Percentiles rank a stretch among this genome's conserved stretches.
Conservation (phyloP, 2,329 filamentous ascomycete species). For the Alternaria postmessia region DNA sequence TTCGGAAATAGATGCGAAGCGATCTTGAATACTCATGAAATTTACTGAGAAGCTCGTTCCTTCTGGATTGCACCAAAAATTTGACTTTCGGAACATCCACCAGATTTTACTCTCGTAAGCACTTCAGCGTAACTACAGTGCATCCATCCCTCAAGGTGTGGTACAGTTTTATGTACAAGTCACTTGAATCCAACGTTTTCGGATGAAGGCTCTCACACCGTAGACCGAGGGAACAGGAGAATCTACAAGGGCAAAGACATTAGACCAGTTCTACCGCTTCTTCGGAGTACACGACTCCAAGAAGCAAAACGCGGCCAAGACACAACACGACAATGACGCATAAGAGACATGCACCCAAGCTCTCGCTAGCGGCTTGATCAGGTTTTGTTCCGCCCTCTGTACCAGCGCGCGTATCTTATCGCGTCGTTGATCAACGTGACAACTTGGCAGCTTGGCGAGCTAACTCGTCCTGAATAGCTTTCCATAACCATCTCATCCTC, state of each 20-base stretch:
- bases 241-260: background rate
- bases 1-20: background rate
- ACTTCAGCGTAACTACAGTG: background rate
- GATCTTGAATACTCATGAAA: background rate
- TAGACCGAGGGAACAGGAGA: background rate
- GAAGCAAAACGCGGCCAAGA: constrained; percentile 15
- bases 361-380: constrained; percentile 5
- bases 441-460: constrained; percentile 32
- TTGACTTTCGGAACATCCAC: background rate
- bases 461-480: constrained; percentile 18
- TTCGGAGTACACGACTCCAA: constrained; percentile 3
- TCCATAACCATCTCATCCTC: constrained; percentile 15
- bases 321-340: constrained; percentile 8
- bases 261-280: background rate
- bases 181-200: background rate
- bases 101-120: background rate
- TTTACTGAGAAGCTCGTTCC: background rate
- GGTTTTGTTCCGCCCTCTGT: constrained; percentile 8
- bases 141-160: background rate
- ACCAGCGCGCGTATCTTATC: constrained; percentile 21
- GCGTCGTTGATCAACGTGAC: constrained; percentile 27
- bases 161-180: background rate
- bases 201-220: background rate
- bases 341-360: constrained; percentile 2
- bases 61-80: background rate